Base-by-base conservation (phyloP, 306 rosid genomes). In the Inga oerstediana region DNA sequence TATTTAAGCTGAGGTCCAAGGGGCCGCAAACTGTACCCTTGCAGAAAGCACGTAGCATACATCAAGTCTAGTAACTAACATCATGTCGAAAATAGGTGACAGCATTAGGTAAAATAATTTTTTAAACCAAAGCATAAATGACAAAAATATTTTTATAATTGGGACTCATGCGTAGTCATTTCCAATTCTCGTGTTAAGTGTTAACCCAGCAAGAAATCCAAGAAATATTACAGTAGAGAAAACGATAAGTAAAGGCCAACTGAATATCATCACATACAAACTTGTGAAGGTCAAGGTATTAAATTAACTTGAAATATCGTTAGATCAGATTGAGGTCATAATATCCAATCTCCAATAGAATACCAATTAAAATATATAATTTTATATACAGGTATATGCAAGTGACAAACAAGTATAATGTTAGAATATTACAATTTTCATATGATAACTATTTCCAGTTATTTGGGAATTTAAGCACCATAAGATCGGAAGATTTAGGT, bases 191-290 rank as follows among this genome's bases (percentile, higher is more conserved):
- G 54, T 49, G 54, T 49, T 49, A 16, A 49, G 35, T 59, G 39
- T 49, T 39, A 58, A 43, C 62, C 41, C 64, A 72, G 22, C 49
- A 74, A 72, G 59, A 74, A 85, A 44, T 48, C n/a, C 67, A 45
- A 61, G 30, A 79, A 75, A 75, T 41, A 52, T 66, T 3, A 80
- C 39, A 75, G 81, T 77, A 64, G 61, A 58, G 81, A 8, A 75
- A 75, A 70, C 48, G 27, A 73, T 59, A 43, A 44, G 65, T 68
- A 14, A 41, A 81, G 15, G 22, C 45, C 48, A 51, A 75, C 45
- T 45, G 65, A 45, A 75, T 32, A 24, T 72, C 49, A 66, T 34
- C 45, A 66, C 72, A 66, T 65, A 32, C 44, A 66, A 34, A 17
- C 22, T 66, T 14, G 20, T 65, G 41, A 65, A 65, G 43, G 14